Evolutionary conservation across 1,284 basidiomycete species (phyloP), one percentile per base, ranked within the genome.

Genomic region (Irpex sp.): DNA sequence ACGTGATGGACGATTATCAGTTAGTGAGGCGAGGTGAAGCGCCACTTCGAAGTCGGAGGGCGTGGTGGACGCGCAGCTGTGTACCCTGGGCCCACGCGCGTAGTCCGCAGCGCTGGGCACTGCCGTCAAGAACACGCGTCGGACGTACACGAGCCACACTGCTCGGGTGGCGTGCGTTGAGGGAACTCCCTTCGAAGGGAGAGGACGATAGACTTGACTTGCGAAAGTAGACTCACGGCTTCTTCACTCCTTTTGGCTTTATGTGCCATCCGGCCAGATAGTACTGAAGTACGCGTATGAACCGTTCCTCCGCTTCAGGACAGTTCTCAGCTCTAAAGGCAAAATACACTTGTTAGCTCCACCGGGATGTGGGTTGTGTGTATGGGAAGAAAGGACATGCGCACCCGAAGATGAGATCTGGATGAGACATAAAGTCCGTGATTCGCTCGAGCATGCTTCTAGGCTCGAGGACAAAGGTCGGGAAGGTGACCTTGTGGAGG

Each of bases 231-330:
- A 82, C 90, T 77, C 72, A 96, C 86, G 97, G 97, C 81, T 99
- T 99, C 91, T 99, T 99, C 67, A 99, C 97, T 61, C 97, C 97
- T 78, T 96, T 97, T 49, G 97, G 96, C 79, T 99, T 98, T 80
- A 98, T 97, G 78, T 99, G 97, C 97, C 97, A 99, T 54, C 97
- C 97, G n/a, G 94, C 93, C 54, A 98, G 88, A 75, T 98, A 99
- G 77, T 97, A 98, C 63, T 93, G 91, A 59, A 98, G 83, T 3
- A 98, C 93, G 62, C 90, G 85, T 67, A 98, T 82, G 77, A 98
- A 98, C 47, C 97, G 84, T 73, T 97, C 94, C 74, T 97, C 92
- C 40, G 94, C 86, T 71, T 94, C 88, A 52, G 86, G 81, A 71
- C 86, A 86, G 38, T 85, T 75, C 71, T 93, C 91, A 57, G 91